Conservation (phyloP, 495 filamentous ascomycete species). For the Talaromyces ruber region DNA sequence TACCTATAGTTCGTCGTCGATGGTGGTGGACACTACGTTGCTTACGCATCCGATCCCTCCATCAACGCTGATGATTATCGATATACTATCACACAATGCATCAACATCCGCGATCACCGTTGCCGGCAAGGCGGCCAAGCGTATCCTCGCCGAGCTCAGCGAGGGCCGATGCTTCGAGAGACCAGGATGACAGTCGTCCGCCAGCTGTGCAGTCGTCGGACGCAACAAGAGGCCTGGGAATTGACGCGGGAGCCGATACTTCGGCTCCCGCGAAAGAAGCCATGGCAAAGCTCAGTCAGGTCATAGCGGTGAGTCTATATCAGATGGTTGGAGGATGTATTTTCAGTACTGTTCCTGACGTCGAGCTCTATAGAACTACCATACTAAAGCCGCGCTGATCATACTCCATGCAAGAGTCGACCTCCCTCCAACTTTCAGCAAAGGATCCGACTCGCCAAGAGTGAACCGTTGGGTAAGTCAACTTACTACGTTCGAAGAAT, state of each 20-base stretch:
- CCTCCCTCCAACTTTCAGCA: conserved; percentile 51
- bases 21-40: neutral
- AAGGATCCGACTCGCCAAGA: conserved; percentile 52
- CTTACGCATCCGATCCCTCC: neutral
- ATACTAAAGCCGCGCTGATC: conserved; percentile 78
- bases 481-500: neutral
- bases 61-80: neutral
- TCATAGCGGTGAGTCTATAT: conserved; percentile 63
- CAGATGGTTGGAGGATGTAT: neutral
- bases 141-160: conserved; percentile 58
- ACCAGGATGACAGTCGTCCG: conserved; percentile 35
- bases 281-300: conserved; percentile 74
- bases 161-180: conserved; percentile 64
- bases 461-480: conserved; percentile 88
- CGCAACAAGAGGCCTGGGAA: conserved; percentile 27
- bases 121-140: conserved; percentile 55
- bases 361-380: conserved; percentile 63
- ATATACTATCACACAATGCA: conserved; percentile 48
- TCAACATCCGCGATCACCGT: conserved; percentile 69
- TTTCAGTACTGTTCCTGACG: neutral
- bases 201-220: conserved; percentile 25
- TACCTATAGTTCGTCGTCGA: neutral
- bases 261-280: conserved; percentile 43
- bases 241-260: conserved; percentile 32
- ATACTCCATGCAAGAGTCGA: conserved; percentile 72